Percentiles rank a stretch among this genome's conserved stretches.
phyloP scores from a whole-genome alignment of 192 early-diverging fungal genomes.

The Irineochytrium annulatum region DNA sequence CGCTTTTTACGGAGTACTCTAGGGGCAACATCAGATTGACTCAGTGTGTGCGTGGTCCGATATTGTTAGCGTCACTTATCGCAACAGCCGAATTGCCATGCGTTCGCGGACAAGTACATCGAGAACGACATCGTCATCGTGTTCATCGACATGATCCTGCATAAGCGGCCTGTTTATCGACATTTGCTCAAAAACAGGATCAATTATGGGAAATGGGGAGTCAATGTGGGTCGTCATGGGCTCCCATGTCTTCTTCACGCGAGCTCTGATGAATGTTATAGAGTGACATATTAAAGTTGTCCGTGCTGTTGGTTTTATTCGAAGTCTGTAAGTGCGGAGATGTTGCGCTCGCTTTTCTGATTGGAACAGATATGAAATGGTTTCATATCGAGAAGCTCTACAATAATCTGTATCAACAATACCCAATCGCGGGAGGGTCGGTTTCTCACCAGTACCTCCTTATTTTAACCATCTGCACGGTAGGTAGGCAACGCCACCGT shows the following conservation, averaged over 20 bases:
- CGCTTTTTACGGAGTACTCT: constrained; percentile 78
- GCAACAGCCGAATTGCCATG: constrained; percentile 9
- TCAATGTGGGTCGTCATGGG: constrained; percentile 14
- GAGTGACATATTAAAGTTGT: constrained; percentile 68
- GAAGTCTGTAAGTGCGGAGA: constrained; percentile 64
- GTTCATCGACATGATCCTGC: constrained; percentile 89
- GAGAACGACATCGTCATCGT: constrained; percentile 84
- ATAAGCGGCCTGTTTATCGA: constrained; percentile 80
- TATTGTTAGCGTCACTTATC: background rate
- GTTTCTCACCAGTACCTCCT: constrained; percentile 69
- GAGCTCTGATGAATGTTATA: constrained; percentile 21
- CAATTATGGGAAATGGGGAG: constrained; percentile 13
- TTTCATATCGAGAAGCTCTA: constrained; percentile 73
- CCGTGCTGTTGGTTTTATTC: constrained; percentile 77
- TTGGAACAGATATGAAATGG: constrained; percentile 74
- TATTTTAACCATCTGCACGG: constrained; percentile 66
- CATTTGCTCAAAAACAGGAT: constrained; percentile 82
- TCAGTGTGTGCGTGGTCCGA: constrained; percentile 58
- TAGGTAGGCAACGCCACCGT: constrained; percentile 38
- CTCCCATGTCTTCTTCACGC: background rate
- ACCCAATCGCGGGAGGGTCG: no score
- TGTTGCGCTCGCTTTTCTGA: background rate
- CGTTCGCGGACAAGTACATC: constrained; percentile 87
- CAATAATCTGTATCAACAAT: constrained; percentile 45
- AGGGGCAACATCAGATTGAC: constrained; percentile 79